Conservation (phyloP, 768 basidiomycete genomes). For the Lactarius sp. region DNA sequence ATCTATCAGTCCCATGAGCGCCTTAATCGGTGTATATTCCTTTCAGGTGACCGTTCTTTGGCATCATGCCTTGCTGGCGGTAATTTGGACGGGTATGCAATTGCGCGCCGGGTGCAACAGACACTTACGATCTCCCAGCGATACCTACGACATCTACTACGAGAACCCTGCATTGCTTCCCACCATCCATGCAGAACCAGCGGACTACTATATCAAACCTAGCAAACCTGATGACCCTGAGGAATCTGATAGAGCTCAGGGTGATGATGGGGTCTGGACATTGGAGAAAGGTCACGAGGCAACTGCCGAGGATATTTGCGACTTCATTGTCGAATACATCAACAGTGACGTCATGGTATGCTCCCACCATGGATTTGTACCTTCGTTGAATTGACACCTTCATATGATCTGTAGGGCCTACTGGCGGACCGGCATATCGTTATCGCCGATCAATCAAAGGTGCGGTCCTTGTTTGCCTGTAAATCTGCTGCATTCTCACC, state of each 20-base stretch:
- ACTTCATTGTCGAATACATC: conserved; percentile 82
- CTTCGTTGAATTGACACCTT: neutral
- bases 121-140: conserved; percentile 38
- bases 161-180: conserved; percentile 52
- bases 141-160: conserved; percentile 56
- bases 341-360: conserved; percentile 73
- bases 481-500: neutral
- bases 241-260: no score
- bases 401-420: neutral
- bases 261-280: conserved; percentile 23
- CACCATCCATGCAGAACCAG: conserved; percentile 44
- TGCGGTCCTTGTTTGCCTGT: neutral
- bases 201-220: no score
- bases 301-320: conserved; percentile 64
- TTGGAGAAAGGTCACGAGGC: conserved; percentile 37
- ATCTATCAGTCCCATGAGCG: neutral
- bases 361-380: neutral
- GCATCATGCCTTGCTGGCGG: conserved; percentile 70
- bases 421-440: neutral
- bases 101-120: neutral
- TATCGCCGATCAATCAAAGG: neutral
- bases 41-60: conserved; percentile 52
- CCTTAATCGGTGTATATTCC: neutral
- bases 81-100: conserved; percentile 66
- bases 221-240: no score